Conservation (phyloP, 306 rosid species). For the Begonia masoniana region DNA sequence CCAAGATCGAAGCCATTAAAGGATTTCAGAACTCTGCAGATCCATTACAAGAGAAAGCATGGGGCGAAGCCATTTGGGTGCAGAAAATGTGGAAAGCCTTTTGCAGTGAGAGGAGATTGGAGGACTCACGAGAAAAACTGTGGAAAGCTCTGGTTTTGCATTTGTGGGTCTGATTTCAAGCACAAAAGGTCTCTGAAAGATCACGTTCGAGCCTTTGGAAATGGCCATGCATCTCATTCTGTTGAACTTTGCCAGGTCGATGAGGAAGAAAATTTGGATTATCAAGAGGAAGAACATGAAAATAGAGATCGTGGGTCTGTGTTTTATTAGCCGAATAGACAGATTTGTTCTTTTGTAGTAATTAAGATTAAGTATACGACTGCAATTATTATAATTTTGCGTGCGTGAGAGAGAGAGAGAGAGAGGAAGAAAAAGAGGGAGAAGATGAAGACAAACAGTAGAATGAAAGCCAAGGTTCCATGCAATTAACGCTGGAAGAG, state of each 20-base stretch:
- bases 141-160: slow-evolving; percentile 89
- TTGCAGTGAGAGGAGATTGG: slow-evolving; percentile 92
- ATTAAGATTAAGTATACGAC: not conserved
- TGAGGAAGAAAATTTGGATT: slow-evolving; percentile 9
- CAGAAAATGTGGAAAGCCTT: slow-evolving; percentile 70
- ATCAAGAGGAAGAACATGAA: slow-evolving; percentile 13
- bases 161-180: slow-evolving; percentile 91
- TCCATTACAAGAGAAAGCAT: slow-evolving; percentile 90
- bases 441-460: slow-evolving; percentile 67
- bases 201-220: slow-evolving; percentile 75
- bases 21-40: slow-evolving; percentile 83
- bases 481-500: slow-evolving; percentile 42
- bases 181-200: slow-evolving; percentile 91
- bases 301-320: slow-evolving; percentile 19
- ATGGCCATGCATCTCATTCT: slow-evolving; percentile 63
- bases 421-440: slow-evolving; percentile 16
- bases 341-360: not conserved
- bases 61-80: slow-evolving; percentile 84
- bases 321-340: slow-evolving; percentile 5
- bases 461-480: slow-evolving; percentile 47
- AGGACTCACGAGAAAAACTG: slow-evolving; percentile 95
- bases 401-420: slow-evolving; percentile 14
- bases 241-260: slow-evolving; percentile 35
- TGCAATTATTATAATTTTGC: slow-evolving; percentile 9
- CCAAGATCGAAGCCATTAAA: slow-evolving; percentile 81